phyloP scores from a whole-genome alignment of 2,329 filamentous ascomycete genomes.

The Fusarium albidum region DNA sequence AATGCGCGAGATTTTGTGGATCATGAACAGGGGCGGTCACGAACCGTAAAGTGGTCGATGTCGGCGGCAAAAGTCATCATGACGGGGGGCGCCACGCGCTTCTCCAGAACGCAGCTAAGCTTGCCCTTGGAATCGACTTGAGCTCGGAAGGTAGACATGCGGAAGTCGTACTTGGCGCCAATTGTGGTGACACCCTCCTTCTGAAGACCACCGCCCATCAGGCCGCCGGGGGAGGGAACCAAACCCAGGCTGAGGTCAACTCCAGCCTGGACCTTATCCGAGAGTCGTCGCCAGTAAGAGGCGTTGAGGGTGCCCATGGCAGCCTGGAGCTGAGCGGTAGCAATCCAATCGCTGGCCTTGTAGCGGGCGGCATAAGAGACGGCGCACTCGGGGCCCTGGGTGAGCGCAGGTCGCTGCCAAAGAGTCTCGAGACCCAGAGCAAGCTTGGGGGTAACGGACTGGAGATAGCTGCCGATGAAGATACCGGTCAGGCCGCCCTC shows the following conservation, averaged over 20 bases:
- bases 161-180: conserved; percentile 98
- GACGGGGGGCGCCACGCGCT: conserved; percentile 91
- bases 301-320: conserved; percentile 88
- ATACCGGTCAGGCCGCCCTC: conserved; percentile 95
- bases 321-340: conserved; percentile 82
- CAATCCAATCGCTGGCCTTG: conserved; percentile 92
- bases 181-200: conserved; percentile 92
- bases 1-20: background rate
- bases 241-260: conserved; percentile 93
- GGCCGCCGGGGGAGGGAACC: conserved; percentile 67
- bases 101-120: conserved; percentile 91
- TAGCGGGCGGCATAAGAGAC: conserved; percentile 92
- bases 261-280: conserved; percentile 95
- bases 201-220: conserved; percentile 79
- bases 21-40: conserved; percentile 46
- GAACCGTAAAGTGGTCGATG: conserved; percentile 93
- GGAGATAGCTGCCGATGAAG: conserved; percentile 94
- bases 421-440: conserved; percentile 91
- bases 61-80: conserved; percentile 95
- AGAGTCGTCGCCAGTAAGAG: conserved; percentile 92
- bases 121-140: conserved; percentile 97
- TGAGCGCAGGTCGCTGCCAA: conserved; percentile 87
- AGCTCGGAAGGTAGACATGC: conserved; percentile 92
- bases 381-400: conserved; percentile 87
- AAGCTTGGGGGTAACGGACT: conserved; percentile 87